Evolutionary conservation across 495 filamentous ascomycete genomes (phyloP).

Genomic region (Aspergillus biplanus): DNA sequence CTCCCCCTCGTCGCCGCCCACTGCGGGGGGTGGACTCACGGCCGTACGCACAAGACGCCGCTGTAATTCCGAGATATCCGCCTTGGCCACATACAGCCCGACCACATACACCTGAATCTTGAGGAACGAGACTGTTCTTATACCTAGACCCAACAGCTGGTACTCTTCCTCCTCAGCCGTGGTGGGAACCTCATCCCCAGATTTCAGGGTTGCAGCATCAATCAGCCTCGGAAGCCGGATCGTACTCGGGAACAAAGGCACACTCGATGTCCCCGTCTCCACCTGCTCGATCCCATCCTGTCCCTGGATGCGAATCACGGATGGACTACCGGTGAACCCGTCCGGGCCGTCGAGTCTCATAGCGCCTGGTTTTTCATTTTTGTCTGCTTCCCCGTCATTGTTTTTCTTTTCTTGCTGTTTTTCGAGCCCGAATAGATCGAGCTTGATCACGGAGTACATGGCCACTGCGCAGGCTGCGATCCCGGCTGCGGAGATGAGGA

Average conservation of each 20-base stretch:
- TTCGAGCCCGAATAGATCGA: conserved; percentile 43
- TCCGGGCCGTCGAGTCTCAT: conserved; percentile 47
- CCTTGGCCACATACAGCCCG: conserved; percentile 82
- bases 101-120: conserved; percentile 94
- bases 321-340: conserved; percentile 41
- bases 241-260: conserved; percentile 79
- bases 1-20: conserved; percentile 46
- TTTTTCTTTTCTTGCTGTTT: conserved; percentile 3
- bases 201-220: conserved; percentile 41
- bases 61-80: conserved; percentile 68
- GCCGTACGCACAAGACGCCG: conserved; percentile 53
- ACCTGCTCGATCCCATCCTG: conserved; percentile 69
- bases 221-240: conserved; percentile 60
- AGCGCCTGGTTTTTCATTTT: conserved; percentile 7
- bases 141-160: conserved; percentile 82
- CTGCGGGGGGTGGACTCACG: conserved; percentile 35
- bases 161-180: conserved; percentile 63
- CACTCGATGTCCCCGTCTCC: conserved; percentile 77
- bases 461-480: conserved; percentile 39
- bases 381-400: neutral
- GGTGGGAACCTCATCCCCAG: conserved; percentile 40
- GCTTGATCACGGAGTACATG: conserved; percentile 45
- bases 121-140: conserved; percentile 87
- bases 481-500: conserved; percentile 40
- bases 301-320: conserved; percentile 48